Evolutionary conservation across 2,329 filamentous ascomycete genomes (phyloP).

Genomic region (Apiospora sp.): DNA sequence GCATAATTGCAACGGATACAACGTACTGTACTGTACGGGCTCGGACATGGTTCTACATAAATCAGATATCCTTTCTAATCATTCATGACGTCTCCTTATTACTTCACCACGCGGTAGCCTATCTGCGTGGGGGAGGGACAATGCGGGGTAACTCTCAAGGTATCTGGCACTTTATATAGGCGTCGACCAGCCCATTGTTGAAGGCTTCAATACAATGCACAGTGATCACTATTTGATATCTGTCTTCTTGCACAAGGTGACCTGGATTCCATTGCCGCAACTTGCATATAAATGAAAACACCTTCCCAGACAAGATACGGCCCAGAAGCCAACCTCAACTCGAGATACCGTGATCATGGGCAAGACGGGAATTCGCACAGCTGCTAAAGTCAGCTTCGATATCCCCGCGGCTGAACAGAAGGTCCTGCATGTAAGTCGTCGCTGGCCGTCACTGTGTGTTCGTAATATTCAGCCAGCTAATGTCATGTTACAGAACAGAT

Average conservation of each 20-base stretch:
- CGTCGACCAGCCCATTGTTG: background rate
- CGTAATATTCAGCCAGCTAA: conserved; percentile 12
- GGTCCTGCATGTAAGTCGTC: conserved; percentile 70
- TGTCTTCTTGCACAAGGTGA: background rate
- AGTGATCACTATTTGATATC: no score
- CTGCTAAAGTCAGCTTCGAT: conserved; percentile 76
- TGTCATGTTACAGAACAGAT: conserved; percentile 72
- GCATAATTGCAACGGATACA: conserved; percentile 12
- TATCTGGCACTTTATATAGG: background rate
- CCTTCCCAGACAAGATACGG: background rate
- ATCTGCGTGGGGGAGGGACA: conserved; percentile 21
- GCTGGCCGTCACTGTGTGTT: conserved; percentile 25
- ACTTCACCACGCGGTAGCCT: background rate
- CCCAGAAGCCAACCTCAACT: background rate
- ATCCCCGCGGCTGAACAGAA: conserved; percentile 75
- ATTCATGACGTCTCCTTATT: conserved; percentile 24
- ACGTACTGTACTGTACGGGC: background rate
- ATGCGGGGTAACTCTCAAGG: conserved; percentile 24
- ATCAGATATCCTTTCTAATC: background rate
- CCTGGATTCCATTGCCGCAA: no score
- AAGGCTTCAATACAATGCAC: background rate
- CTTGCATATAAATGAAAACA: background rate
- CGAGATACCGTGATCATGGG: conserved; percentile 41
- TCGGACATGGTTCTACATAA: background rate
- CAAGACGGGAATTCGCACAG: conserved; percentile 68